Evolutionary conservation across 2,329 filamentous ascomycete species (phyloP), one percentile per base, ranked within the genome.

Genomic region (Ophiostoma quercus): DNA sequence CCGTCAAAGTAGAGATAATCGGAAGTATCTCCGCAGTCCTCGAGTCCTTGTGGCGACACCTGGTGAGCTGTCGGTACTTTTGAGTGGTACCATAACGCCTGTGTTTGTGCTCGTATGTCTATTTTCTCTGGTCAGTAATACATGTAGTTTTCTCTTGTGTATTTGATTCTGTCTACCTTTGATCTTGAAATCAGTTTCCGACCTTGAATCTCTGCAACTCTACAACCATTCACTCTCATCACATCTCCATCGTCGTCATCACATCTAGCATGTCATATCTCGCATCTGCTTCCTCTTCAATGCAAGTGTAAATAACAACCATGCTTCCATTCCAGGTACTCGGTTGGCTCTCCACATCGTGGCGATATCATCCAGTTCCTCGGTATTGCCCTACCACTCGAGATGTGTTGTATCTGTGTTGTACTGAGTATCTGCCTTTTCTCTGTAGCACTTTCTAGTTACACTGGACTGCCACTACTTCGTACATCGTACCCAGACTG

Each of bases 311-410:
- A 57, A 57, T 29, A 57, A 57, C 51, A 57, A 16, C 43, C 43
- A 47, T n/a, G 43, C 43, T 47, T 47, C 22, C 22, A 57, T 25
- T 57, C 51, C 51, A 57, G 11, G 9, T 57, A 22, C 7, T 25
- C 16, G 51, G 51, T 57, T 29, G 11, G n/a, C 51, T 57, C 51
- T 57, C 51, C 51, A 57, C 51, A 57, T 22, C 51, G 51, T 63
- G 57, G 57, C 57, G 25, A 63, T 62, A 62, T 62, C 51, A 34
- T 34, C 51, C 51, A 25, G 51, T 25, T 57, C 51, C 22, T 57
- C 51, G 51, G n/a, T 57, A 57, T 57, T 25, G 22, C 51, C 9
- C 7, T 57, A 14, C 51, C 22, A 29, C 8, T 57, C n/a, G n/a
- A 14, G n/a, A 12, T 14, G 3, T 4, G n/a, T 14, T 25, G 51